A percentile compares a stretch with the other conserved stretches of the same genome.
Conservation (phyloP, 78 protist species). For the Tieghemostelium lacteum region DNA sequence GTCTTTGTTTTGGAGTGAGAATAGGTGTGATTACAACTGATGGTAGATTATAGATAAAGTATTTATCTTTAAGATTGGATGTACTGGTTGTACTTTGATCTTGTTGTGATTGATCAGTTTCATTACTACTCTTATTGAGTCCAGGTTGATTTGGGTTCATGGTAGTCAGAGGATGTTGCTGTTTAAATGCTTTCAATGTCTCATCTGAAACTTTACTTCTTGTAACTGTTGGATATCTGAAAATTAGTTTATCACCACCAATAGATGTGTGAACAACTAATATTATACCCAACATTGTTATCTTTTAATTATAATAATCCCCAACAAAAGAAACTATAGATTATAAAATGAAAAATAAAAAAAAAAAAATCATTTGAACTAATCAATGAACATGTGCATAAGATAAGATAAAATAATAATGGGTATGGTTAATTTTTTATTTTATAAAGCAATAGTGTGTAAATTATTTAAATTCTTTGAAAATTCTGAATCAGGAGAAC, state of each 20-base stretch:
- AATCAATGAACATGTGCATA: too few relatives aligned
- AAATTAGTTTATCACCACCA: slow-evolving; percentile 79
- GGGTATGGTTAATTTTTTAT: too few relatives aligned
- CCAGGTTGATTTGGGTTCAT: slow-evolving; percentile 7
- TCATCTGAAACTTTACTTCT: slow-evolving; percentile 74
- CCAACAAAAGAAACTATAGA: too few relatives aligned
- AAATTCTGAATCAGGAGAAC: not conserved
- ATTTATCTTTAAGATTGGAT: slow-evolving; percentile 3
- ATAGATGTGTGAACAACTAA: slow-evolving; percentile 79
- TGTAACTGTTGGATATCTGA: slow-evolving; percentile 78
- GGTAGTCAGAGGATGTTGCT: slow-evolving; percentile 64
- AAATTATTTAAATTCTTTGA: not conserved
- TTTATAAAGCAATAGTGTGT: not conserved
- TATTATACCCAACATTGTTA: slow-evolving; percentile 67
- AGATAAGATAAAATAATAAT: too few relatives aligned
- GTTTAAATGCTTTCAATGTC: slow-evolving; percentile 70
- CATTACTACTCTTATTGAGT: not conserved
- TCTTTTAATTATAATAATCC: too few relatives aligned
- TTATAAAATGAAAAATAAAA: too few relatives aligned
- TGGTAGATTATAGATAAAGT: slow-evolving; percentile 60
- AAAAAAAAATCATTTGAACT: too few relatives aligned
- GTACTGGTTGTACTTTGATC: not conserved
- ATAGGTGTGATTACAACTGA: slow-evolving; percentile 75
- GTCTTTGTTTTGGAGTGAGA: slow-evolving; percentile 70
- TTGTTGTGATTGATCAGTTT: not conserved